phyloP scores from a whole-genome alignment of 1,284 basidiomycete species.

The Cutaneotrichosporon sp. region DNA sequence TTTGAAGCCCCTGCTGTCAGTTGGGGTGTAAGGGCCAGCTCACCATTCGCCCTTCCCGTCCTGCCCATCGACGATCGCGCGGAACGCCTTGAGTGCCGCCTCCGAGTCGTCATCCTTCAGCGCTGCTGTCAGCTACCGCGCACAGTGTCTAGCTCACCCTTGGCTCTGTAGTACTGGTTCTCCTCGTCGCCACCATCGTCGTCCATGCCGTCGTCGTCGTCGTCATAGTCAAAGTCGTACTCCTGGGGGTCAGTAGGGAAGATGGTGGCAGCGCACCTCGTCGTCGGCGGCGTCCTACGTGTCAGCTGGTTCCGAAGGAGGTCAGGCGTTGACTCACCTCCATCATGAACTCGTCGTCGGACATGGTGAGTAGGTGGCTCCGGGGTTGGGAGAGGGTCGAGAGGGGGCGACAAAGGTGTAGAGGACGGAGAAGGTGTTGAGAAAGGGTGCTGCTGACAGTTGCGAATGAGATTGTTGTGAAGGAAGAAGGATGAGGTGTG shows the following conservation, averaged over 20 bases:
- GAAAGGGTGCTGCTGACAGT: too few species aligned
- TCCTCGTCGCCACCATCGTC: conserved; percentile 88
- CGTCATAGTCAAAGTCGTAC: conserved; percentile 92
- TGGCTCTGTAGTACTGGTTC: conserved; percentile 98
- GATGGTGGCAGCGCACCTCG: conserved; percentile 38
- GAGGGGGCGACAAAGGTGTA: neutral
- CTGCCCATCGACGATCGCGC: conserved; percentile 83
- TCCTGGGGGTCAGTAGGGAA: conserved; percentile 61
- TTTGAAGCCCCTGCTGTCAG: conserved; percentile 85
- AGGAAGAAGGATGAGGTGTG: too few species aligned
- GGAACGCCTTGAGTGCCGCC: conserved; percentile 83
- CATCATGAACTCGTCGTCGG: conserved; percentile 57
- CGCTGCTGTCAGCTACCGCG: conserved; percentile 58
- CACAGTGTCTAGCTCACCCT: conserved; percentile 62
- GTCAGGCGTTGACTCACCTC: conserved; percentile 38
- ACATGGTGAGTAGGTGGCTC: conserved; percentile 36
- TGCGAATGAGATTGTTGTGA: too few species aligned
- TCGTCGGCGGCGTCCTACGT: conserved; percentile 52
- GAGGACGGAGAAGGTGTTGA: neutral
- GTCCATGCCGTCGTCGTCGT: conserved; percentile 69
- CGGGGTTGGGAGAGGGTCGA: neutral
- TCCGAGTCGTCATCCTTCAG: conserved; percentile 91
- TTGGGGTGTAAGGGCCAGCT: too few species aligned
- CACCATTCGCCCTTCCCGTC: conserved; percentile 91
- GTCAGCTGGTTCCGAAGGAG: conserved; percentile 21